Evolutionary conservation across 805 yeast genomes (phyloP), one percentile per base, ranked within the genome.

Genomic region (Candida patagonica): DNA sequence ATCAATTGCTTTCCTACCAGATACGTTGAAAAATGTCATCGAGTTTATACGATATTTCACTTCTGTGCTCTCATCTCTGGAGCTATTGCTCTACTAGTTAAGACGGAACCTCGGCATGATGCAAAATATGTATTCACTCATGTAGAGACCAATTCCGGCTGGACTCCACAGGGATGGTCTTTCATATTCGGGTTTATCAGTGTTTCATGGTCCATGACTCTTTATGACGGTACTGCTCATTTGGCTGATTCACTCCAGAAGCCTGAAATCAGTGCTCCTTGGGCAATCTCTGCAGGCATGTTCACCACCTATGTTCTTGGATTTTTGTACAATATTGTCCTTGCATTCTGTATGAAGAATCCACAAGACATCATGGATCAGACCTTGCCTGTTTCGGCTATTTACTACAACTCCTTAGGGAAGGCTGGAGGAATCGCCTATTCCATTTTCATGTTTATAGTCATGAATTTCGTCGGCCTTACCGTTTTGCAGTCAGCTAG

Each of bases 401-500:
- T 81, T 45, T 72, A 83, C 37, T 66, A 83, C 42, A 82, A 76
- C 8, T 59, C 81, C 4, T 40, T 47, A 19, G 52, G 52, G 17
- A 40, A 42, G 27, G 35, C 37, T 16, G 52, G 51, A 19, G 52
- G 52, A 19, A 37, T 45, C 22, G 45, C 45, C 38, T 47, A 38
- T 39, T 42, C 49, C 27, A 55, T 70, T 80, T 42, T 65, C 76
- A 34, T 92, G 84, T 0, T 80, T 86, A 15, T 73, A 78, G 53
- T 80, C 8, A 83, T 83, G 57, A 86, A 85, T 26, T 49, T 49
- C 47, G 52, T 47, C 12, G 80, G 87, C 2, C 76, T 84, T 37
- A 88, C 94, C 3, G 73, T 89, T 1, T 66, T 81, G 26, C 83
- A 92, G 1, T 80, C 94, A 0, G 81, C 87, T 2, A 81, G 92